phyloP scores from a whole-genome alignment of 257 asterid species.

The Penstemon newberryi region DNA sequence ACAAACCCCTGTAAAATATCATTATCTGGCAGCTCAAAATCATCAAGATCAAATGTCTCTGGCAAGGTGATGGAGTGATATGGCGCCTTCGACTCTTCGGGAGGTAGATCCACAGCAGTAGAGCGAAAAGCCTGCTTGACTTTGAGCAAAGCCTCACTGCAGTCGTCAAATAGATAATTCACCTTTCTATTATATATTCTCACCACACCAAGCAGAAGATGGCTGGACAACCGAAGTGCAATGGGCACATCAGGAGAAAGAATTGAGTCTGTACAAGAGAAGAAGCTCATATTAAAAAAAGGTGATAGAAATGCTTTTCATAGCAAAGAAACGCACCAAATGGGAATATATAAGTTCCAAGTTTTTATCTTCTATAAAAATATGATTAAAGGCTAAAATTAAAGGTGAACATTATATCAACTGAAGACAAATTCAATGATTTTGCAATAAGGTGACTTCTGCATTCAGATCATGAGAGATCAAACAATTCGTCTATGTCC shows the following conservation, averaged over 20 bases:
- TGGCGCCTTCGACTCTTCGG: slow-evolving; percentile 98
- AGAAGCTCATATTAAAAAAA: slow-evolving; percentile 26
- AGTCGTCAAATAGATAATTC: slow-evolving; percentile 94
- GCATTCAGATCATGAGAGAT: slow-evolving; percentile 5
- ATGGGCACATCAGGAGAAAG: slow-evolving; percentile 96
- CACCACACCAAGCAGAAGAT: slow-evolving; percentile 97
- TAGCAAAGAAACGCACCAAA: slow-evolving; percentile 1
- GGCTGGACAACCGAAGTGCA: slow-evolving; percentile 97
- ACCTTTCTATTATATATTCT: slow-evolving; percentile 92
- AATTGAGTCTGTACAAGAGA: slow-evolving; percentile 72
- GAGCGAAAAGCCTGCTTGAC: slow-evolving; percentile 98
- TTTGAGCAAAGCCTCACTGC: slow-evolving; percentile 94
- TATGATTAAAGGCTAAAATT: background rate
- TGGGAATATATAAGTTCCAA: slow-evolving; percentile 11
- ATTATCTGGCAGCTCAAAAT: slow-evolving; percentile 96
- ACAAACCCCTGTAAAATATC: slow-evolving; percentile 87
- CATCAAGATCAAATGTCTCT: slow-evolving; percentile 98
- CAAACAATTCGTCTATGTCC: background rate
- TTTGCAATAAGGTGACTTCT: background rate
- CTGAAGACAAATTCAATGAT: slow-evolving; percentile 3
- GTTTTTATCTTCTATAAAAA: slow-evolving; percentile 2
- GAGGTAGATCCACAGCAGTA: slow-evolving; percentile 96
- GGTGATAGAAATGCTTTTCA: background rate
- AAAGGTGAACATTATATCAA: slow-evolving; percentile 11
- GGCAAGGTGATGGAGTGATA: slow-evolving; percentile 98